Base-by-base conservation (phyloP, 2,329 filamentous ascomycete genomes). In the Biscogniauxia mediterranea region DNA sequence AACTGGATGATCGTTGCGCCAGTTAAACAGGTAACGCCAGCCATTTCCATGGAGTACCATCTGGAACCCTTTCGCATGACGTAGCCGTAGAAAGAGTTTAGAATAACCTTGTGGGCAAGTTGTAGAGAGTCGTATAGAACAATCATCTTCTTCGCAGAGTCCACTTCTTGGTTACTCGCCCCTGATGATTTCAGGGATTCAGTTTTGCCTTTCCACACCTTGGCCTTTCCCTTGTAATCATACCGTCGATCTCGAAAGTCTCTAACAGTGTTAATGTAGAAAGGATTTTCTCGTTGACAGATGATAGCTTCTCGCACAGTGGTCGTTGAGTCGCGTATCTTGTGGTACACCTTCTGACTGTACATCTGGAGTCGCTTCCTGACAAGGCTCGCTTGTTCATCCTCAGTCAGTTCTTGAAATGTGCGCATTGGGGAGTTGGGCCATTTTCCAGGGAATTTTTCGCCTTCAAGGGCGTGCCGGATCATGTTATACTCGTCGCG, bases 401-500 rank as follows among this genome's bases (percentile, higher is more conserved):
- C 93, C 1, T 84, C 76, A 19, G 86, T 81, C 19, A 99, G 79
- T 19, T 98, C 92, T 64, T 93, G 87, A 70, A 97, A 99, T 0
- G 87, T 85, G 60, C 92, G 84, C 73, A 76, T 75, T 0, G 92
- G 89, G 8, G 86, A 84, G 64, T 89, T 91, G 0, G 91, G 87
- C 50, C 80, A 84, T 70, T 89, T 92, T 2, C 90, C 91, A 0
- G 96, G 95, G 67, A 99, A 99, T 56, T 83, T 89, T 73, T 99
- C 96, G 69, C 96, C 97, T 70, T 96, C 91, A 5, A 98, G 81
- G 0, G 93, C 90, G 71, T 95, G 88, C 52, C 92, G 86, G 71
- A 99, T 97, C 95, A 99, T 99, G 78, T 98, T 98, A 83, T 99
- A 99, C 73, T 99, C 95, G 73, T 98, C 94, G 66, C 93, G 87